Conservation (phyloP, 176 grass and related monocot species). For the Zoysia japonica region DNA sequence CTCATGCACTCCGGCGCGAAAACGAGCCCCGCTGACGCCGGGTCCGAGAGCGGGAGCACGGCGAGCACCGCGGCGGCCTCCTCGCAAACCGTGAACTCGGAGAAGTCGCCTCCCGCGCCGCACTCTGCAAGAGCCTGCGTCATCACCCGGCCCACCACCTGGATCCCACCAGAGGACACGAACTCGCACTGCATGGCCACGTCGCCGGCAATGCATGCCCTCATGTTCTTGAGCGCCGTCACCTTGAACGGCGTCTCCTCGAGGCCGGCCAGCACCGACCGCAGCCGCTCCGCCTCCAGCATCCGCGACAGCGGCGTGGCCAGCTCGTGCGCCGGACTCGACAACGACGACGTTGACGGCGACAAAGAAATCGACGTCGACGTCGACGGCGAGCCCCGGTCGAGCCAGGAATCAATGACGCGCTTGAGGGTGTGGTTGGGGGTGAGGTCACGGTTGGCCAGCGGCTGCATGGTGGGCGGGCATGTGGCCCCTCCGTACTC, state of each 20-base stretch:
- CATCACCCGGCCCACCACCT: constrained; percentile 53
- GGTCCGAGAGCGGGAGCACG: constrained; percentile 50
- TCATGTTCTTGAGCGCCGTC: constrained; percentile 53
- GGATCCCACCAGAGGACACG: constrained; percentile 49
- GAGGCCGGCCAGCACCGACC: constrained; percentile 41
- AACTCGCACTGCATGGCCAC: constrained; percentile 51
- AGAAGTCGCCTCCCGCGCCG: constrained; percentile 51
- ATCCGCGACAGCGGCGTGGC: constrained; percentile 41
- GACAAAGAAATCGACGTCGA: constrained; percentile 28
- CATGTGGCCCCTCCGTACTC: constrained; percentile 64
- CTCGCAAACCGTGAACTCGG: constrained; percentile 62
- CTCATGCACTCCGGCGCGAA: constrained; percentile 48
- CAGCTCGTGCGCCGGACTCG: constrained; percentile 32
- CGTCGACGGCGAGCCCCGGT: constrained; percentile 13
- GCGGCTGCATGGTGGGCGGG: constrained; percentile 80
- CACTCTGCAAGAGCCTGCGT: constrained; percentile 44
- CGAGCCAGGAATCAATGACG: constrained; percentile 70
- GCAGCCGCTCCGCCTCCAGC: constrained; percentile 45
- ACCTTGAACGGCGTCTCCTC: constrained; percentile 85
- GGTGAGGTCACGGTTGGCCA: constrained; percentile 65
- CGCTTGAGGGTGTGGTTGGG: constrained; percentile 86
- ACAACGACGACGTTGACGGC: constrained; percentile 35
- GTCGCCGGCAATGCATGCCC: constrained; percentile 42
- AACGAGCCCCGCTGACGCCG: constrained; percentile 36
- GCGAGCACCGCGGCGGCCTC: constrained; percentile 70